Evolutionary conservation across 495 filamentous ascomycete genomes (phyloP), one percentile per base, ranked within the genome.

Genomic region (Xylaria castorea): DNA sequence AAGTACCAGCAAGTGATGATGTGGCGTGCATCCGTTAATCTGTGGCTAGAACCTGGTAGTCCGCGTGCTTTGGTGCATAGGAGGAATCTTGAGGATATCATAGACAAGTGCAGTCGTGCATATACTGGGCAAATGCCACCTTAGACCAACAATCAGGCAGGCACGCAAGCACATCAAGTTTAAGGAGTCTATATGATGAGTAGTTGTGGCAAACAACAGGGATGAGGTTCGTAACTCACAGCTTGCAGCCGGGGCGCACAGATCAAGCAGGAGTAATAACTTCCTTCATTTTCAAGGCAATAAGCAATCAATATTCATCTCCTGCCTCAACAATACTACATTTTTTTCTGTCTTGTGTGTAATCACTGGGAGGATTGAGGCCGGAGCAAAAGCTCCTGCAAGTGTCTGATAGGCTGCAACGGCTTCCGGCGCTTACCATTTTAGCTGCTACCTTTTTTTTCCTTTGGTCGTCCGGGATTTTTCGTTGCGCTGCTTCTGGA

Each of bases 381-480:
- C 67, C 67, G 67, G 67, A 70, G 67, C 67, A 70, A 61, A 61
- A 48, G 67, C 67, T 70, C 67, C 67, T 70, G 30, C 40, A 62
- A 30, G 57, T 60, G 55, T 32, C 55, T 70, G 67, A 70, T 70
- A 60, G 67, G 67, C 67, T 70, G 57, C 53, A 70, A 40, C 57
- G 55, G 66, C 42, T 70, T 50, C 66, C 66, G 61, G 61, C 61
- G 61, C 61, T 64, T 64, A 64, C 61, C 66, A 68, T 55, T 68
- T 68, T 68, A 68, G 66, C 66, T 55, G 66, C 34, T 68, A 57
- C 66, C 46, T 22, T 40, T 68, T 53, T 36, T 44, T 68, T 18
- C 27, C 48, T 55, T 40, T 53, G 48, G 65, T 30, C 22, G 34
- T 68, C 66, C 8, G 32, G 66, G 66, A 11, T 51, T 55, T 42